These are phyloP conservation scores for Corymbia maculata DNA, from an alignment of 345 rosid genomes.

Conservation along the genomic window DNA sequence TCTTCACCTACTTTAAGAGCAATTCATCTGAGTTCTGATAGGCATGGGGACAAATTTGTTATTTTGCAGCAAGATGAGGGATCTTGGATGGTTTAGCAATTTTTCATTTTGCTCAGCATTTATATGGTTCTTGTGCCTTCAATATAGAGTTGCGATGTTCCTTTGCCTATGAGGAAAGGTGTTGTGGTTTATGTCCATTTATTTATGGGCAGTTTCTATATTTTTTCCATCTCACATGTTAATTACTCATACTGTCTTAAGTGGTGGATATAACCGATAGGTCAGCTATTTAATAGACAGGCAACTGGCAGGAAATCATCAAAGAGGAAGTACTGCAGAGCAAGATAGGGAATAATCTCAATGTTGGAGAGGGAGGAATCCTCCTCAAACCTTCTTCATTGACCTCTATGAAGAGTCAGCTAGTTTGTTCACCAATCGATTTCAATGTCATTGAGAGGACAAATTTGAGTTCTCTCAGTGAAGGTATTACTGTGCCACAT, in stretches of 20 bases:
- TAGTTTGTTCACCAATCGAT: conserved; percentile 38
- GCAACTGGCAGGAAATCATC: conserved; percentile 66
- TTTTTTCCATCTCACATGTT: background rate
- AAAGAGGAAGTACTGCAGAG: conserved; percentile 17
- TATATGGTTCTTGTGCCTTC: background rate
- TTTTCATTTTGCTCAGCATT: background rate
- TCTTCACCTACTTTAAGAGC: background rate
- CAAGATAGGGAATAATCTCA: conserved; percentile 34
- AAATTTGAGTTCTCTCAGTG: conserved; percentile 55
- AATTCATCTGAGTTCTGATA: background rate
- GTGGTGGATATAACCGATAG: background rate
- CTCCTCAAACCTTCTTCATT: conserved; percentile 52
- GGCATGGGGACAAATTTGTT: background rate
- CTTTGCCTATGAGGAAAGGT: background rate
- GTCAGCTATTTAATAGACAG: conserved; percentile 30
- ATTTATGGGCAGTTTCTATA: background rate
- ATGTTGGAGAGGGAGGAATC: conserved; percentile 53
- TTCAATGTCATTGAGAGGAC: conserved; percentile 65
- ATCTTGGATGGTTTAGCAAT: background rate
- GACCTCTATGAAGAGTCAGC: conserved; percentile 27
- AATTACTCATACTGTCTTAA: background rate
- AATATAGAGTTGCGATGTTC: background rate
- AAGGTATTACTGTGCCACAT: conserved; percentile 33
- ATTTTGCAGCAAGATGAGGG: background rate
- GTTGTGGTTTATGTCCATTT: background rate